Base-by-base conservation (phyloP, 2,329 filamentous ascomycete genomes). In the Raffaelea arxii region DNA sequence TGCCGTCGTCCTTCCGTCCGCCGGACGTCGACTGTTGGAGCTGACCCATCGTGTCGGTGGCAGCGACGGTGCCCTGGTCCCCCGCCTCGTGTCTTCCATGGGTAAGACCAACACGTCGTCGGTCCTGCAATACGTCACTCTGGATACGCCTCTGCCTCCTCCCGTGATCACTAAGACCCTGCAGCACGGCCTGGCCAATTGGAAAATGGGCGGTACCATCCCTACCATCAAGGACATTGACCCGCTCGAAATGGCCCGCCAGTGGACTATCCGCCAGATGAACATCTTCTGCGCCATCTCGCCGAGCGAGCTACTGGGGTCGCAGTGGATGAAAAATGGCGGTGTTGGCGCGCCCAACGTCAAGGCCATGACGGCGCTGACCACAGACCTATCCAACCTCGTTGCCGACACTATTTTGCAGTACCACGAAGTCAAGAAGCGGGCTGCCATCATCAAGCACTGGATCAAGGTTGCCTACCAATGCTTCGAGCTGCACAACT, bases 391-490 rank as follows among this genome's bases (percentile, higher is more conserved):
- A 18, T 89, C 91, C 4, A 92, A 96, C 58, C 70, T 97, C 35
- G 92, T 98, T 11, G 86, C 88, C 0, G 91, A 97, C 60, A 94
- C 86, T 0, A 94, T 98, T 56, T 75, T 98, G 14, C 80, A 86
- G 47, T 77, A 88, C 48, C 77, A 86, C n/a, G 92, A 97, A 61
- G 81, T 84, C 23, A 97, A 97, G 76, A 94, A 91, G 69, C 80
- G 92, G 23, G 91, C 92, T 1, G 69, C 77, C 2, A 79, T 89
- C 44, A 92, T 98, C 68, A 97, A 98, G 69, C 90, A 97, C 56
- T 98, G 92, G 92, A 86, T 96, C 62, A 98, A 97, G 71, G 82
- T 97, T 55, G 88, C 87, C 1, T 77, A 84, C 56, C 86, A 86
- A 57, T 94, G 88, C 54, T 71, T 94, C 5, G 86, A 92, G 58